Evolutionary conservation across 2,329 filamentous ascomycete genomes (phyloP).

Genomic region (Lecanicillium sp.): DNA sequence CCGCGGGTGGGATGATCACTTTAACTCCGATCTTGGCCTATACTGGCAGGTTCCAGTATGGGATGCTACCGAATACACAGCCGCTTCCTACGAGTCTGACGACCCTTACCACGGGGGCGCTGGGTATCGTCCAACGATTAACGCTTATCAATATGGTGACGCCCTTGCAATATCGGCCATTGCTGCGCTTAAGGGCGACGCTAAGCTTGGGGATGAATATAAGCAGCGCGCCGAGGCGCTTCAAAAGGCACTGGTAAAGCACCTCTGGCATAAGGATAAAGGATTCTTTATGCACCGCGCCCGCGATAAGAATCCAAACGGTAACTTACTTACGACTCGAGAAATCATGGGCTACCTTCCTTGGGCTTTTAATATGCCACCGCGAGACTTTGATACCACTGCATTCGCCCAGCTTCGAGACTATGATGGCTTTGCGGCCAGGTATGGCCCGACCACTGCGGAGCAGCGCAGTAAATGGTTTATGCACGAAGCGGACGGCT

Average conservation of each 20-base stretch:
- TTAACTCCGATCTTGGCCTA: conserved; percentile 25
- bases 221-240: conserved; percentile 23
- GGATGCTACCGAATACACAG: conserved; percentile 34
- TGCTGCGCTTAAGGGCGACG: conserved; percentile 23
- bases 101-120: conserved; percentile 27
- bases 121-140: conserved; percentile 32
- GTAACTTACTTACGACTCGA: conserved; percentile 23
- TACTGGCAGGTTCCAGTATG: conserved; percentile 33
- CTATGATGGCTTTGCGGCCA: conserved; percentile 24
- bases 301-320: conserved; percentile 22
- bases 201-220: conserved; percentile 20
- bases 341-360: conserved; percentile 34
- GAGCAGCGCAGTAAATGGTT: conserved; percentile 32
- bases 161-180: conserved; percentile 29
- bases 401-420: conserved; percentile 9
- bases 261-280: conserved; percentile 28
- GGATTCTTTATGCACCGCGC: conserved; percentile 29
- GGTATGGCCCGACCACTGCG: conserved; percentile 32
- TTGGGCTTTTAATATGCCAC: conserved; percentile 31
- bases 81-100: conserved; percentile 14
- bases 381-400: conserved; percentile 17
- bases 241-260: conserved; percentile 23
- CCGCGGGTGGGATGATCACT: conserved; percentile 28
- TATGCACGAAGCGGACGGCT: conserved; percentile 15
- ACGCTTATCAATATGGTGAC: conserved; percentile 34